phyloP scores from a whole-genome alignment of 192 early-diverging fungal genomes.

The Entomortierella lignicola region DNA sequence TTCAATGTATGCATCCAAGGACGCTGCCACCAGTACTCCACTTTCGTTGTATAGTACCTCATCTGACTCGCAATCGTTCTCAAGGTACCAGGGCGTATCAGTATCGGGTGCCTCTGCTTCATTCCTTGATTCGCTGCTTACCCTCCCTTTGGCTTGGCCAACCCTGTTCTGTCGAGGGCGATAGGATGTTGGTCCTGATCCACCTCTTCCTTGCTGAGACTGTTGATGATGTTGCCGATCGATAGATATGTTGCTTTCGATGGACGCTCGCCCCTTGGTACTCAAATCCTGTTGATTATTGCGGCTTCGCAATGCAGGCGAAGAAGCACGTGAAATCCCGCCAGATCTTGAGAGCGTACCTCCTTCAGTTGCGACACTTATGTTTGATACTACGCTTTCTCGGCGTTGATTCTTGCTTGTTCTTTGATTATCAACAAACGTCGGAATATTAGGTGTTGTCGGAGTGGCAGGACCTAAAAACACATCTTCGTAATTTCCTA shows the following conservation, averaged over 20 bases:
- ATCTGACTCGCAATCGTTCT: conserved; percentile 61
- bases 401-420: conserved; percentile 27
- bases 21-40: conserved; percentile 66
- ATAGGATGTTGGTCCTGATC: conserved; percentile 5
- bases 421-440: conserved; percentile 11
- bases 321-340: conserved; percentile 4
- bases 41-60: conserved; percentile 70
- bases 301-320: conserved; percentile 11
- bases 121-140: conserved; percentile 10
- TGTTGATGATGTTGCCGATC: conserved; percentile 7
- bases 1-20: conserved; percentile 68
- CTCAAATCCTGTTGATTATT: neutral
- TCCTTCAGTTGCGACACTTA: conserved; percentile 26
- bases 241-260: conserved; percentile 17
- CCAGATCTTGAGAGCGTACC: neutral
- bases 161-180: conserved; percentile 30
- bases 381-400: conserved; percentile 17
- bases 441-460: conserved; percentile 26
- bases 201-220: neutral
- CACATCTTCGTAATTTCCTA: neutral
- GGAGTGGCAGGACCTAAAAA: conserved; percentile 19
- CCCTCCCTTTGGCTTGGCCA: conserved; percentile 11
- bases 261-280: conserved; percentile 22
- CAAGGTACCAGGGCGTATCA: conserved; percentile 61
- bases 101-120: neutral